Base-by-base conservation (phyloP, 805 yeast species). In the Saccharomycopsis fermentans region DNA sequence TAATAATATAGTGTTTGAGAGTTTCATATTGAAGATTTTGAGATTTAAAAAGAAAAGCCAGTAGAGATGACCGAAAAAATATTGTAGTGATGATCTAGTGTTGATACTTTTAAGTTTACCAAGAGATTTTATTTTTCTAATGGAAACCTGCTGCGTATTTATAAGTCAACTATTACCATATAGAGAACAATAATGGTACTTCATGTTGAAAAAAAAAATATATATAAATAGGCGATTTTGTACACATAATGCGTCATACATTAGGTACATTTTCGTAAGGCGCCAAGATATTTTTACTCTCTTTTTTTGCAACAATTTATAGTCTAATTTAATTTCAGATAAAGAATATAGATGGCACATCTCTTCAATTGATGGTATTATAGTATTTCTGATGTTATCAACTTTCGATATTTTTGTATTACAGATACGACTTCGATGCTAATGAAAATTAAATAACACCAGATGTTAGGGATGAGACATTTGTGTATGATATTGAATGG, bases 1-100 rank as follows among this genome's bases (percentile, higher is more conserved):
- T 8, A 57, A 47, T 34, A 59, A 40, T 50, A 57, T 52, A 21
- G 61, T 37, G 19, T 17, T 52, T 19, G 62, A 54, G 40, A 59
- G 52, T 52, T 59, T 57, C 62, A 59, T 59, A 39, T 35, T 24
- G 17, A 51, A 21, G 36, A 55, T 14, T 32, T 32, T n/a, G n/a
- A n/a, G n/a, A n/a, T n/a, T n/a, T n/a, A n/a, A n/a, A 9, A 43
- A 32, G 8, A 2, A 27, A 52, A 32, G 55, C 1, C 5, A 34
- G 35, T 4, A 14, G 19, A n/a, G 35, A 32, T 35, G 16, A 32
- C 11, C 6, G 8, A 6, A 52, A n/a, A 6, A 17, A 52, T 5
- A 4, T 19, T 17, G 27, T 53, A 26, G 8, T 11, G 32, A 6
- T 50, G 14, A 21, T 43, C 4, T 24, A 24, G 5, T 6, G 21